Base-by-base conservation (phyloP, 352 stramenopile species). In the Pythium insidiosum region DNA sequence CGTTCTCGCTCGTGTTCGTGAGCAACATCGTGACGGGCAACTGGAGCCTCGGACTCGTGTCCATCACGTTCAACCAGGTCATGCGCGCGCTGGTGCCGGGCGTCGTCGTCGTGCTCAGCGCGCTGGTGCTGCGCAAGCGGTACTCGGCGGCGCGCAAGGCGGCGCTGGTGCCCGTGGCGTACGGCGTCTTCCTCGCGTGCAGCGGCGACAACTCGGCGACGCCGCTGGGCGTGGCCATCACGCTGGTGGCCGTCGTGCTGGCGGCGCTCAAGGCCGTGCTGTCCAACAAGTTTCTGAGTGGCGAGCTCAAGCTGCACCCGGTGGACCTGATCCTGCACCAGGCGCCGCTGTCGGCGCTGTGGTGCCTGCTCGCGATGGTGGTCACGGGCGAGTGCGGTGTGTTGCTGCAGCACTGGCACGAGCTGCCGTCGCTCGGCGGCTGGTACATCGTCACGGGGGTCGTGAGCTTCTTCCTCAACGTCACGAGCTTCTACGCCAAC, bases 21-120 rank as follows among this genome's bases (percentile, higher is more conserved):
- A 87, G 93, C 55, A 98, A 98, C 54, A 97, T 98, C 67, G 89
- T 93, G 58, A 95, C 94, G 38, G 92, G 92, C 52, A 98, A 98
- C 66, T 87, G 86, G 56, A 97, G 84, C 39, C 55, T 97, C 5
- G 67, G 76, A 2, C 71, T 95, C 50, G 89, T 97, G 6, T 96
- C 88, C 15, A 95, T 98, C 48, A 97, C 90, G 35, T 97, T 98
- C 50, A 97, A 98, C 61, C 92, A 98, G 70, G 82, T 96, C 35
- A 95, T 96, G 82, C 71, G 78, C 23, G 75, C 82, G 35, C 65
- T 94, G 20, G 84, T 95, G 21, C 84, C 84, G 2, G 70, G 70
- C 19, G 68, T 94, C 29, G 78, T 90, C 10, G 64, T 94, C 29
- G 61, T 73, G 26, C 70, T 94, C 21, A 91, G 77, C 30, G 90